phyloP scores from a whole-genome alignment of 306 rosid species.

The Nissolia schottii region DNA sequence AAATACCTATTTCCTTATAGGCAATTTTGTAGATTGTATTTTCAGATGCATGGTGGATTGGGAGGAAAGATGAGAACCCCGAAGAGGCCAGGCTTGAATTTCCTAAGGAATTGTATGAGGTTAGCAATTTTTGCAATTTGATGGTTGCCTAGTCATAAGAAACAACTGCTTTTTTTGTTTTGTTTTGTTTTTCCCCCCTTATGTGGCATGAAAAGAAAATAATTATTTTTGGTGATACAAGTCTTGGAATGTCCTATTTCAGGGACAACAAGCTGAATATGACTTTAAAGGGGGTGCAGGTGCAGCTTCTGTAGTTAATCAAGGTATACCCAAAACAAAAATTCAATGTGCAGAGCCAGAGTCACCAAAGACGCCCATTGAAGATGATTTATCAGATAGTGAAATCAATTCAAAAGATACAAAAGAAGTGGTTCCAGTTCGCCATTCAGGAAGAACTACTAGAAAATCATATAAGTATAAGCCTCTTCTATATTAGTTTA shows the following conservation, averaged over 20 bases:
- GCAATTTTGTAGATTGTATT: slow-evolving; percentile 63
- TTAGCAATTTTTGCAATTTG: slow-evolving; percentile 22
- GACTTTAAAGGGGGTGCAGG: slow-evolving; percentile 78
- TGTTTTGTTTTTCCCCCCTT: too few species aligned
- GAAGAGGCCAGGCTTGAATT: slow-evolving; percentile 72
- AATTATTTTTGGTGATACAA: not conserved
- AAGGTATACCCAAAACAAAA: slow-evolving; percentile 35
- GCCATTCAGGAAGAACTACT: slow-evolving; percentile 66
- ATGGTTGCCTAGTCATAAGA: not conserved
- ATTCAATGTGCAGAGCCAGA: slow-evolving; percentile 31
- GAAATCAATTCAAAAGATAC: slow-evolving; percentile 42
- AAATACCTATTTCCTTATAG: slow-evolving; percentile 2
- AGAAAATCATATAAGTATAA: slow-evolving; percentile 63
- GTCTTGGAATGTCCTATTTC: slow-evolving; percentile 22
- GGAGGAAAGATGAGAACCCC: slow-evolving; percentile 74
- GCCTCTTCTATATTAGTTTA: slow-evolving; percentile 29
- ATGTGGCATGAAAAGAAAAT: slow-evolving; percentile 9
- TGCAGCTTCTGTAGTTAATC: slow-evolving; percentile 44
- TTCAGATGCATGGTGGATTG: slow-evolving; percentile 97
- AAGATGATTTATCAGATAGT: slow-evolving; percentile 47
- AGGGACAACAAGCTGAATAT: slow-evolving; percentile 56
- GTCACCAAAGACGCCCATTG: slow-evolving; percentile 40
- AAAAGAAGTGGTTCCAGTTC: slow-evolving; percentile 45
- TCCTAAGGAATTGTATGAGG: slow-evolving; percentile 66
- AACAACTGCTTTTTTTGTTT: slow-evolving; percentile 23